Evolutionary conservation across 2,329 filamentous ascomycete species (phyloP), one percentile per base, ranked within the genome.

Genomic region (Fusarium sulawesiense): DNA sequence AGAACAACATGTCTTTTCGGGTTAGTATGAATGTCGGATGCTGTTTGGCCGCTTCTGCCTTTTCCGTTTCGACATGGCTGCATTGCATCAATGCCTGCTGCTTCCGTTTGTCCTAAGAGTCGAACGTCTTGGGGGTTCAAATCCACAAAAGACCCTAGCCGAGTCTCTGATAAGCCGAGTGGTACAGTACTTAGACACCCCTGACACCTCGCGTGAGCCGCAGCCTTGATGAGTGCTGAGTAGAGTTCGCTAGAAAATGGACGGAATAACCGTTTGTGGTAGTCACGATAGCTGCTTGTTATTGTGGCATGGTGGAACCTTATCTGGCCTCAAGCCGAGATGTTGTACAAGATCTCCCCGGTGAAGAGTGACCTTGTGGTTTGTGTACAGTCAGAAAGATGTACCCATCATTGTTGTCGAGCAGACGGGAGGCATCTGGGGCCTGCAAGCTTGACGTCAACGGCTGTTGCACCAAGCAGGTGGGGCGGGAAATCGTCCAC

Each of bases 391-490:
- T 37, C 18, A 37, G 34, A 51, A 50, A 46, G 25, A 46, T 56
- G 48, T 62, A 37, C 50, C 50, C 49, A 67, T 67, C 56, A 67
- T 56, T 29, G 27, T 27, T 37, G 16, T 21, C 32, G 41, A 37
- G 23, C 23, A 64, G 48, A 47, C 13, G 34, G 32, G 34, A n/a
- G 66, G 56, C 40, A 37, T 70, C 55, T 44, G 7, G 32, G 50
- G 29, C 44, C 34, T 64, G 63, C 40, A 48, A 61, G 50, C 48
- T 46, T 66, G 60, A 71, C 68, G 68, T 71, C 68, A 69, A 71
- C 56, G 64, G 68, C 68, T 71, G 55, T 56, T 56, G 30, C 37
- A 53, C 49, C 23, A 50, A 37, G 25, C 41, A 57, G 61, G 53
- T 34, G 66, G 62, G 57, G 64, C 56, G n/a, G 30, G 20, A 42